Conservation (phyloP, 495 filamentous ascomycete species). For the Terfezia claveryi region DNA sequence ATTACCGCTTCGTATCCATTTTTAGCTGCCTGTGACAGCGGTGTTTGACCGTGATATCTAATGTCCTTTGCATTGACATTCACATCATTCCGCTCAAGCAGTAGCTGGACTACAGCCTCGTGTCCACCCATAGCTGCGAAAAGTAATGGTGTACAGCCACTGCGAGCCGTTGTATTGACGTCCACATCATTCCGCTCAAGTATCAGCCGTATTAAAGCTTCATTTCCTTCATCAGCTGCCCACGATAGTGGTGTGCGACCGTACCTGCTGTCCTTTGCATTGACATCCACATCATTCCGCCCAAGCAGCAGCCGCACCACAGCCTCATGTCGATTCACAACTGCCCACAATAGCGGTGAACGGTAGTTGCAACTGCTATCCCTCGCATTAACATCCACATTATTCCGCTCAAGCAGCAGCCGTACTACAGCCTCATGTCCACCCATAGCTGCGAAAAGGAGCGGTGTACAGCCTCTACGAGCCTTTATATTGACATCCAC, state of each 20-base stretch:
- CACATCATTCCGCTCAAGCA: slow-evolving; percentile 8
- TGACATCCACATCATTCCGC: too few species aligned
- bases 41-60: slow-evolving; percentile 7
- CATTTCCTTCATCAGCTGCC: slow-evolving; percentile 15
- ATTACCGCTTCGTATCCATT: slow-evolving; percentile 10
- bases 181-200: slow-evolving; percentile 7
- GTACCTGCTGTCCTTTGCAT: neutral
- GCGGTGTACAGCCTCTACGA: too few species aligned
- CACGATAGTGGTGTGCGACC: slow-evolving; percentile 1
- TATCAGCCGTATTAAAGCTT: slow-evolving; percentile 11
- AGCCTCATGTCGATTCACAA: too few species aligned
- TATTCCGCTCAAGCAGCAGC: too few species aligned
- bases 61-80: slow-evolving; percentile 9
- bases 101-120: slow-evolving; percentile 3
- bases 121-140: slow-evolving; percentile 22
- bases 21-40: slow-evolving; percentile 11
- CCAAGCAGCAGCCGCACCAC: too few species aligned
- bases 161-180: neutral
- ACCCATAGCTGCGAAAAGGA: too few species aligned
- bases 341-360: too few species aligned
- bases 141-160: slow-evolving; percentile 20
- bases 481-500: too few species aligned
- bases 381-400: too few species aligned
- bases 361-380: too few species aligned
- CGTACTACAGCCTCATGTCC: too few species aligned